phyloP scores from a whole-genome alignment of 2,329 filamentous ascomycete species.

The Alternaria sp. region DNA sequence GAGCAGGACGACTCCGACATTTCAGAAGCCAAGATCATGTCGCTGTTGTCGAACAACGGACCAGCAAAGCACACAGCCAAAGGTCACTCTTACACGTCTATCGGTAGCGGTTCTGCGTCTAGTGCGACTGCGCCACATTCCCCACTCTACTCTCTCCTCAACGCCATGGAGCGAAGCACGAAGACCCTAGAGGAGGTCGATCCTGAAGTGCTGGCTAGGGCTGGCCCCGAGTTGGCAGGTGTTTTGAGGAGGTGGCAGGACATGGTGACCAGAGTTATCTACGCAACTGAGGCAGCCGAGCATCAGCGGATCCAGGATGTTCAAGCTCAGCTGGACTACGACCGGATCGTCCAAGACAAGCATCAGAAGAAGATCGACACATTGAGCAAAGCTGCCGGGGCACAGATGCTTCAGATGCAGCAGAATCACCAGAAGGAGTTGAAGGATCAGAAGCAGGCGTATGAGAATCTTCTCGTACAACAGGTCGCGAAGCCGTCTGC shows the following conservation, averaged over 20 bases:
- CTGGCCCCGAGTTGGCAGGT: background rate
- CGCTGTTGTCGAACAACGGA: background rate
- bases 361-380: background rate
- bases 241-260: background rate
- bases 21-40: constrained; percentile 4
- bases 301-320: constrained; percentile 4
- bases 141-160: constrained; percentile 1
- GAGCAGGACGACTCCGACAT: constrained; percentile 5
- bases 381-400: background rate
- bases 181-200: background rate
- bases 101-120: constrained; percentile 9
- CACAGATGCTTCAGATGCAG: constrained; percentile 9
- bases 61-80: background rate
- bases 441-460: constrained; percentile 7
- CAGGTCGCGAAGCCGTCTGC: background rate
- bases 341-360: constrained; percentile 1
- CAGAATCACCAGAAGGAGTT: constrained; percentile 3
- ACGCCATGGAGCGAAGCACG: background rate
- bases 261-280: constrained; percentile 4
- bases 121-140: background rate
- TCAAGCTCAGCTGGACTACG: constrained; percentile 9
- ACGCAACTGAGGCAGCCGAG: constrained; percentile 8
- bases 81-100: constrained; percentile 3
- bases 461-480: background rate
- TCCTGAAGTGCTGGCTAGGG: background rate